These are phyloP conservation scores for Byssoonygena ceratinophila DNA, from an alignment of 2,329 filamentous ascomycete genomes.

Conservation along the genomic window DNA sequence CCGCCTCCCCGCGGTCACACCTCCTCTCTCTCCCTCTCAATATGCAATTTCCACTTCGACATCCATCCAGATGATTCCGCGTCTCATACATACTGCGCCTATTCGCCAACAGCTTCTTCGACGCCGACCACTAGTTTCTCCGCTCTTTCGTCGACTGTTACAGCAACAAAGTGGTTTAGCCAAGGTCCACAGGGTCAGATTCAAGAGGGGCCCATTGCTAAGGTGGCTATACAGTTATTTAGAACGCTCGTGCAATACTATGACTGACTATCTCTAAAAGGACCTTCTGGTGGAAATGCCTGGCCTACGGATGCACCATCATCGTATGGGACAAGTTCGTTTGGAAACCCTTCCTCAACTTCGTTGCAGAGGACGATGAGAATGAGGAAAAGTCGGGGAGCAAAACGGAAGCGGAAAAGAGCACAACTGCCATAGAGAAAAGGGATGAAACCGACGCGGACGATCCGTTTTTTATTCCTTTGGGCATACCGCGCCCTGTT, in stretches of 20 bases:
- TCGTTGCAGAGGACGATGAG: conserved; percentile 5
- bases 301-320: not conserved
- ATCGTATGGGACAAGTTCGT: conserved; percentile 1
- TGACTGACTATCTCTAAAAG: not conserved
- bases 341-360: conserved; percentile 2
- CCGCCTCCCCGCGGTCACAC: not conserved
- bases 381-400: not conserved
- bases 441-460: not conserved
- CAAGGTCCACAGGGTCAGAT: conserved; percentile 13
- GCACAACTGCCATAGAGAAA: not conserved
- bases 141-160: conserved; percentile 5
- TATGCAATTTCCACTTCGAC: not conserved
- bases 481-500: conserved; percentile 12
- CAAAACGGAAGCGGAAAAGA: not conserved
- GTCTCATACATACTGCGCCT: conserved; percentile 4
- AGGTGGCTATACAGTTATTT: not conserved
- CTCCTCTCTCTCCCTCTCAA: not conserved
- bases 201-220: conserved; percentile 9
- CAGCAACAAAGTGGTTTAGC: conserved; percentile 2
- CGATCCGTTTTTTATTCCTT: conserved; percentile 15
- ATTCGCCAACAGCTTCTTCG: conserved; percentile 5
- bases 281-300: conserved; percentile 2
- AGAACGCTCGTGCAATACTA: not conserved
- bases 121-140: not conserved
- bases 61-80: conserved; percentile 7